Evolutionary conservation across 306 rosid genomes (phyloP), one percentile per base, ranked within the genome.

Genomic region (Corylus heterophylla): DNA sequence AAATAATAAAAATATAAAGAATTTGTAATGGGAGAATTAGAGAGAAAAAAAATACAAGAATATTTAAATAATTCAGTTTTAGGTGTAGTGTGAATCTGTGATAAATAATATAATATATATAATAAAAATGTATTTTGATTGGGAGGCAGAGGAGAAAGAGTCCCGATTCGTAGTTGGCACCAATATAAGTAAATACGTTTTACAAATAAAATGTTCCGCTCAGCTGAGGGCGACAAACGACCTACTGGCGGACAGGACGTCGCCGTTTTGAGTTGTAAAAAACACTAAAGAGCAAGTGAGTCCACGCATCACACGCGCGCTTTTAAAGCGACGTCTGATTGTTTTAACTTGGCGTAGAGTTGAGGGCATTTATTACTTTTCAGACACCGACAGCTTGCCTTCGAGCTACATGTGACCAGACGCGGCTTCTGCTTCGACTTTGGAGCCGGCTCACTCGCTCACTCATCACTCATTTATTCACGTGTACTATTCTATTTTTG

Each of bases 341-440:
- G 75, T 59, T 56, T 64, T 83, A 77, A 73, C 87, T 76, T 88
- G 69, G 89, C 89, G 89, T 79, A 80, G 74, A 86, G 74, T 83
- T 59, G 64, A 69, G 84, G 81, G 75, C 80, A 76, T 58, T 83
- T 83, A 18, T 61, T 67, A 3, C 66, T 1, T 25, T 7, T 22
- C 31, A 14, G 69, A 74, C 91, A 88, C 91, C 89, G 89, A 86
- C 89, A 74, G 83, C 75, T 79, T 3, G 44, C 70, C 67, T 35
- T 50, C 9, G 63, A 74, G 74, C 86, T 8, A 27, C 71, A 42
- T 2, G 73, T 12, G 31, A 42, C 37, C 31, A 14, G 16, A 18
- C 74, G 52, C 77, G 61, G 74, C 83, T 70, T 58, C 20, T 44
- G 77, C 80, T 58, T 78, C 7, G 47, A 12, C 50, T 16, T 48